phyloP scores from a whole-genome alignment of 2,329 filamentous ascomycete species.

The Chalara sp. region DNA sequence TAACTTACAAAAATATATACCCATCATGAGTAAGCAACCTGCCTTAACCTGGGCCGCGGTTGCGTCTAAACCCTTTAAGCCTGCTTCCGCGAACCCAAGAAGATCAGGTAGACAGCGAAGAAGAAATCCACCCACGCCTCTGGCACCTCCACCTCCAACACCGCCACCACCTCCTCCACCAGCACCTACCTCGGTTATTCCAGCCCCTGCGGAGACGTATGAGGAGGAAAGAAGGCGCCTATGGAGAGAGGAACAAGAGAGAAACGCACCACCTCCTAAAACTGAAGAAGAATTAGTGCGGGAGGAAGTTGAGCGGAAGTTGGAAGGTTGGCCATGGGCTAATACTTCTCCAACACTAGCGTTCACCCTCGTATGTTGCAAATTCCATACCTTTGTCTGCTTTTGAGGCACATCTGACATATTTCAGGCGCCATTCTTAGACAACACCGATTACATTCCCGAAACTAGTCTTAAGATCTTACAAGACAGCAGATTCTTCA shows the following conservation, averaged over 20 bases:
- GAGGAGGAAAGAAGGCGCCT: not conserved
- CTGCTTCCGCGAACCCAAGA: too few species aligned
- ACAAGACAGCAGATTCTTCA: constrained; percentile 2
- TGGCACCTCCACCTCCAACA: too few species aligned
- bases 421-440: too few species aligned
- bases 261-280: not conserved
- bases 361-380: too few species aligned
- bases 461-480: not conserved
- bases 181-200: not conserved
- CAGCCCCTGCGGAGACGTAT: not conserved
- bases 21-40: too few species aligned
- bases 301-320: not conserved
- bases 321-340: constrained; percentile 2
- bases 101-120: too few species aligned
- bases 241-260: not conserved
- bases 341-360: not conserved
- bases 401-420: too few species aligned
- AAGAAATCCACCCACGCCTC: too few species aligned
- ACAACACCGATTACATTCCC: not conserved
- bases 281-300: not conserved
- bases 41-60: too few species aligned
- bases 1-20: too few species aligned
- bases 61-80: too few species aligned
- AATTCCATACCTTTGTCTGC: too few species aligned
- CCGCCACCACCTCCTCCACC: not conserved